These are phyloP conservation scores for Colletotrichum liriopes DNA, from an alignment of 2,329 filamentous ascomycete genomes.

Conservation along the genomic window DNA sequence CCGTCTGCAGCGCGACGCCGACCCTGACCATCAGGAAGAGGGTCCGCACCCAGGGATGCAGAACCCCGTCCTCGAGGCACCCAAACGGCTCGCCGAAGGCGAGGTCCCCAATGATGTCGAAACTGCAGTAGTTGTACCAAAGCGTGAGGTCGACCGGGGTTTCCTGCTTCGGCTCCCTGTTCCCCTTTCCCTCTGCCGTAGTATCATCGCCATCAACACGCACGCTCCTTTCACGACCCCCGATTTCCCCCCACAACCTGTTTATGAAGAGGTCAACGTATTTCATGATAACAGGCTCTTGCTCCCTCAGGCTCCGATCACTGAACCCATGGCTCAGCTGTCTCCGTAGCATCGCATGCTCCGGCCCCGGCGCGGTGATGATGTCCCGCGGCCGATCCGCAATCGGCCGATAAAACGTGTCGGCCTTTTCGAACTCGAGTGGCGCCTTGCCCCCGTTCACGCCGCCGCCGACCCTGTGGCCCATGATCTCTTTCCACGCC, in stretches of 20 bases:
- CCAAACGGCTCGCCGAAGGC: slow-evolving; percentile 50
- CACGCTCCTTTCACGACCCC: too few species aligned
- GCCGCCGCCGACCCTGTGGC: slow-evolving; percentile 41
- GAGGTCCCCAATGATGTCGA: slow-evolving; percentile 52
- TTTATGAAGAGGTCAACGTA: slow-evolving; percentile 59
- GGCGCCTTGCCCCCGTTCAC: not conserved
- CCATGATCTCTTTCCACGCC: slow-evolving; percentile 60
- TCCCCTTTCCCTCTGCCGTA: not conserved
- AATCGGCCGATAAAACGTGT: slow-evolving; percentile 31
- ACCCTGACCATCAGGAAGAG: slow-evolving; percentile 19
- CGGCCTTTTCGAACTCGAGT: slow-evolving; percentile 29
- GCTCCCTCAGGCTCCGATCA: slow-evolving; percentile 45
- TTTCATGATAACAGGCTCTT: slow-evolving; percentile 50
- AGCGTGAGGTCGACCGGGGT: slow-evolving; percentile 43
- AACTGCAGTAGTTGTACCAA: slow-evolving; percentile 50
- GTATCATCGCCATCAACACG: not conserved
- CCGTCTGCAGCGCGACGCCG: slow-evolving; percentile 30
- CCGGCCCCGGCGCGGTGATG: slow-evolving; percentile 42
- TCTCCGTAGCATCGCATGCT: slow-evolving; percentile 39
- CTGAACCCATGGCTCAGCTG: slow-evolving; percentile 46
- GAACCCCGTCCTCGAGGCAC: slow-evolving; percentile 44
- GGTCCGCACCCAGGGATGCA: slow-evolving; percentile 42
- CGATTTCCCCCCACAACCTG: slow-evolving; percentile 50
- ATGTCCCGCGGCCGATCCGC: slow-evolving; percentile 14
- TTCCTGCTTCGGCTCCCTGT: not conserved